A percentile compares a stretch with the other conserved stretches of the same genome.
These are phyloP conservation scores for Debaryomyces subglobosus DNA, from an alignment of 1,139 yeast genomes.

Conservation along the genomic window DNA sequence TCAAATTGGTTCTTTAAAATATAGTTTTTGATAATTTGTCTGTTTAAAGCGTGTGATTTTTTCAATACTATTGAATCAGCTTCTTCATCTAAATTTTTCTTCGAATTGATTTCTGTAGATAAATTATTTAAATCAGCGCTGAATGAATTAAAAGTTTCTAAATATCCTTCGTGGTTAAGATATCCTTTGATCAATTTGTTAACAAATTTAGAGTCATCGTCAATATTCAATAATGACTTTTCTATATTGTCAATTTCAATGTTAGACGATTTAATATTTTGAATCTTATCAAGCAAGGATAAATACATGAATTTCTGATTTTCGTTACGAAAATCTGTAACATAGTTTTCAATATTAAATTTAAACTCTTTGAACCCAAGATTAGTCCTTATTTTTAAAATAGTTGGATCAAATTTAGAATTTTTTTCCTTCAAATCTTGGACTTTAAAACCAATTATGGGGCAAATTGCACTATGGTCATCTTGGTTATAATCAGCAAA, in stretches of 20 bases:
- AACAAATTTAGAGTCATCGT: conserved; percentile 38
- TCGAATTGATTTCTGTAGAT: conserved; percentile 20
- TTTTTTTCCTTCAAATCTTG: conserved; percentile 22
- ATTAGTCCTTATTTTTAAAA: conserved; percentile 54
- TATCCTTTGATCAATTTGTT: conserved; percentile 68
- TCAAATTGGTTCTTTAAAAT: conserved; percentile 54
- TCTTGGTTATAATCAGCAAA: conserved; percentile 24
- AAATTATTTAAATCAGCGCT: conserved; percentile 46
- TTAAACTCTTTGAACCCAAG: conserved; percentile 72
- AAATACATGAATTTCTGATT: conserved; percentile 25
- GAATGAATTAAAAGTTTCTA: conserved; percentile 68
- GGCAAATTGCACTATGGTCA: conserved; percentile 32
- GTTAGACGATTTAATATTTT: conserved; percentile 13
- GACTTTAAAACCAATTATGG: conserved; percentile 46
- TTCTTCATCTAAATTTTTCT: conserved; percentile 14
- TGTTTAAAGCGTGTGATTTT: conserved; percentile 43
- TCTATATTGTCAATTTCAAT: conserved; percentile 21
- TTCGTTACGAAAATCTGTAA: conserved; percentile 43
- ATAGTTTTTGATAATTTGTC: conserved; percentile 54
- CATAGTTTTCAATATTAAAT: conserved; percentile 72
- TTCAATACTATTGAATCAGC: conserved; percentile 17
- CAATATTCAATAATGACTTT: conserved; percentile 25
- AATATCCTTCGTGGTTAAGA: conserved; percentile 72
- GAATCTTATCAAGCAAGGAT: conserved; percentile 22
- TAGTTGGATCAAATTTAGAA: conserved; percentile 15